Evolutionary conservation across 2,329 filamentous ascomycete genomes (phyloP), one percentile per base, ranked within the genome.

Genomic region (Sphaceloma murrayae): DNA sequence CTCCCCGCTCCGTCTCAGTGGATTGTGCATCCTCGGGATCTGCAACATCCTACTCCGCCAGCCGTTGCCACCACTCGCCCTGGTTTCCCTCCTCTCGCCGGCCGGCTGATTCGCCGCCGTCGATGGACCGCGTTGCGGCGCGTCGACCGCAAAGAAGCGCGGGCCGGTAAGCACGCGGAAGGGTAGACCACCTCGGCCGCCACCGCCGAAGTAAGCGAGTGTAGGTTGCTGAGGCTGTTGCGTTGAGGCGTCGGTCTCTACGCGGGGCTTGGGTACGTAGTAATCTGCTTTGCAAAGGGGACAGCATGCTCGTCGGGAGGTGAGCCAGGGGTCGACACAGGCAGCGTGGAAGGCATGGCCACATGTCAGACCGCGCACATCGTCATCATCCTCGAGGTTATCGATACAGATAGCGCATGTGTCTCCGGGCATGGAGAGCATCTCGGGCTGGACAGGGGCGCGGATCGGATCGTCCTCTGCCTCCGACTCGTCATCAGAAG

Each of bases 251-350:
- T 48, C 47, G 17, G 49, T 52, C 42, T 70, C 68, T 49, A 83
- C 71, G 11, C 86, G 82, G 40, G 87, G 85, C 65, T 96, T 96
- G 0, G 91, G 89, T 2, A 86, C 81, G 62, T 94, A 96, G 63
- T 96, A 98, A 59, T 98, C 91, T 30, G 89, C 85, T 67, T 98
- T 98, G 72, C 91, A 98, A 5, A 98, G 78, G 4, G 91, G 91
- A 61, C 91, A 98, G 68, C 89, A 96, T 18, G 91, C 91, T 52
- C 89, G 81, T 51, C 91, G 78, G 58, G 84, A 88, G 7, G 91
- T 98, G 51, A 98, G 68, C 91, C 91, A 98, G 8, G 91, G 91
- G 55, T 98, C 91, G 38, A 98, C 77, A 59, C 91, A 98, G 29
- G 82, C 85, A 40, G 87, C 88, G 61, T 98, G 91, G 75, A 96